phyloP scores from a whole-genome alignment of 306 rosid genomes.

The Geum urbanum region DNA sequence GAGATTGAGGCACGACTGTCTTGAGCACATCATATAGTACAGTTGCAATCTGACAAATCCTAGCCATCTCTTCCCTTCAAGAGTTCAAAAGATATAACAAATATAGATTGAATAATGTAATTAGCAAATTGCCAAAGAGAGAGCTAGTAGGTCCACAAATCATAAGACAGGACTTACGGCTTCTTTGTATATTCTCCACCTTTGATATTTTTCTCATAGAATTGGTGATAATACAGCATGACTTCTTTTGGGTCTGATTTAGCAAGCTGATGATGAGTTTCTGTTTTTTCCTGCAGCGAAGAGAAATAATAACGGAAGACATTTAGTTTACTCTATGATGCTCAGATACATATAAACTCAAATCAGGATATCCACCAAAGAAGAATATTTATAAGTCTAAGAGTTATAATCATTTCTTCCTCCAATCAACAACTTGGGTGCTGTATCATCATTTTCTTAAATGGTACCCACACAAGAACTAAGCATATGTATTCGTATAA shows the following conservation, averaged over 20 bases:
- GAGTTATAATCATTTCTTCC: neutral
- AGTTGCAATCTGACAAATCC: slow-evolving; percentile 63
- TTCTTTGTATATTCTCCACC: slow-evolving; percentile 57
- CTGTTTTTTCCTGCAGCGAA: slow-evolving; percentile 58
- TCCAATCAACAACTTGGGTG: neutral
- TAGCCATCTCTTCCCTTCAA: slow-evolving; percentile 93
- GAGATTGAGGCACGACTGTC: slow-evolving; percentile 38
- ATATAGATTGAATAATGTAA: slow-evolving; percentile 11
- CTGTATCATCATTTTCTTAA: neutral
- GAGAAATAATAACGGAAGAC: slow-evolving; percentile 3
- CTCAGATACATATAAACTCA: neutral
- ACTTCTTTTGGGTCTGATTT: slow-evolving; percentile 55
- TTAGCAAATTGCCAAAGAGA: slow-evolving; percentile 12
- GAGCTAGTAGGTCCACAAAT: slow-evolving; percentile 15
- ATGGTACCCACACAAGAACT: neutral
- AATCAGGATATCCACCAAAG: neutral
- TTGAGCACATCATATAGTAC: slow-evolving; percentile 76
- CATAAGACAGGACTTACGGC: slow-evolving; percentile 69
- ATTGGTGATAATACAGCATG: slow-evolving; percentile 48
- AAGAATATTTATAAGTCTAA: neutral
- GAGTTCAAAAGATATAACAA: slow-evolving; percentile 16
- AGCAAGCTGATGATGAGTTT: slow-evolving; percentile 21
- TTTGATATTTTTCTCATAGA: slow-evolving; percentile 52
- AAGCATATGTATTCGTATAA: neutral
- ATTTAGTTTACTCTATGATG: slow-evolving; percentile 5